Evolutionary conservation across 768 basidiomycete species (phyloP), one percentile per base, ranked within the genome.

Genomic region (Chiua virens): DNA sequence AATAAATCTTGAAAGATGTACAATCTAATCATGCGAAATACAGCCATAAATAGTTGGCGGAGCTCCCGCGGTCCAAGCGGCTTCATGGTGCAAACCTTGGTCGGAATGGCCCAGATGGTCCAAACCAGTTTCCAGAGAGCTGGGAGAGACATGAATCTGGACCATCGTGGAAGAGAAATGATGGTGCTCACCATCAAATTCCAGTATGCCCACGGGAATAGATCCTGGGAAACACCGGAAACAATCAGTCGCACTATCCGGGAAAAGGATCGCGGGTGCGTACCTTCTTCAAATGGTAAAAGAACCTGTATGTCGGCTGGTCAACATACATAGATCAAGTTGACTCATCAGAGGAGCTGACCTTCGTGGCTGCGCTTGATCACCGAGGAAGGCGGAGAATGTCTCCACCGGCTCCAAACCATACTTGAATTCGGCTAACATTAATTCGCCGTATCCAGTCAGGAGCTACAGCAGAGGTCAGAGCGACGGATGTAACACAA

Each of bases 361-460:
- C 91, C 86, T 78, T 61, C 86, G 79, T 34, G 86, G 86, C 52
- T 79, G 82, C n/a, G 75, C 68, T 71, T 97, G 94, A 65, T 96
- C 84, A 28, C 81, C 81, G 21, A 92, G 71, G 59, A 79, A 72
- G 3, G 69, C 62, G 15, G 79, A 71, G 62, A 99, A 98, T 0
- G 89, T 81, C 72, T 98, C 96, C 59, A 92, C 86, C 2, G 93
- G 90, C 63, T 86, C 81, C 2, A 86, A 72, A 15, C 91, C 94
- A 68, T 98, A 99, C 67, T 89, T 91, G 79, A 98, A 98, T 69
- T 98, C 95, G 23, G 90, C 87, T 47, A 98, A 77, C 82, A 98
- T 80, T 37, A 90, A 69, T 69, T 89, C 77, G 17, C 87, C 88
- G 58, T 92, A 90, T 25, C 87, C 88, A 39, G 88, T 90, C 56